These are phyloP conservation scores for Lodderomyces theae DNA, from an alignment of 1,139 yeast genomes.

Conservation along the genomic window DNA sequence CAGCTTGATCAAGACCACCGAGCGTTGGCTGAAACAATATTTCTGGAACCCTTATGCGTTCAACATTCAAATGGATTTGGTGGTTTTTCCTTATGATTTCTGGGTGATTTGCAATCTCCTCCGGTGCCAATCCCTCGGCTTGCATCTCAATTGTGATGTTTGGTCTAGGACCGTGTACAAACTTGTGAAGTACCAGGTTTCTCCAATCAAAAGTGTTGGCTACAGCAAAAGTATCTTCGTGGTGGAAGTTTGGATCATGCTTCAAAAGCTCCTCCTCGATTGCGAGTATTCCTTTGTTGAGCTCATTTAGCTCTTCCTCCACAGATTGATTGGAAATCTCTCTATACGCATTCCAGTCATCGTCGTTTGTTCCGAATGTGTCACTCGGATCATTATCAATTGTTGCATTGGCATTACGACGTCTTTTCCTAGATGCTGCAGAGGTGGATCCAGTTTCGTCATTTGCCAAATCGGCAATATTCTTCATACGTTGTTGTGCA, in stretches of 20 bases:
- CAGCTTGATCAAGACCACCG: slow-evolving; percentile 96
- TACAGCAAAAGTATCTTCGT: slow-evolving; percentile 78
- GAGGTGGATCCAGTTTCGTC: slow-evolving; percentile 52
- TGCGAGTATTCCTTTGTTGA: slow-evolving; percentile 55
- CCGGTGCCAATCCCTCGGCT: slow-evolving; percentile 42
- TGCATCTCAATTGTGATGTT: slow-evolving; percentile 42
- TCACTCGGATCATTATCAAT: slow-evolving; percentile 92
- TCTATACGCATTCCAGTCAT: slow-evolving; percentile 90
- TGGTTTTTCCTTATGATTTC: slow-evolving; percentile 52
- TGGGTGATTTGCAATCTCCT: slow-evolving; percentile 44
- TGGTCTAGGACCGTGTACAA: slow-evolving; percentile 85
- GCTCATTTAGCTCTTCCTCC: slow-evolving; percentile 71
- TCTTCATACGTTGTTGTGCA: slow-evolving; percentile 90
- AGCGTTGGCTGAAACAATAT: slow-evolving; percentile 90
- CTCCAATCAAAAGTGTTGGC: slow-evolving; percentile 81
- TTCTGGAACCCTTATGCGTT: slow-evolving; percentile 90
- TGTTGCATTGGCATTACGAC: slow-evolving; percentile 55
- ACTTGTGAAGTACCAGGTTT: slow-evolving; percentile 74
- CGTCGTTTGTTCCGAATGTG: slow-evolving; percentile 94
- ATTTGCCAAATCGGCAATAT: slow-evolving; percentile 82
- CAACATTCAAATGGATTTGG: slow-evolving; percentile 86
- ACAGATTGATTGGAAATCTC: slow-evolving; percentile 75
- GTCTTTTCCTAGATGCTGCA: slow-evolving; percentile 44
- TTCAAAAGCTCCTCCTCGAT: slow-evolving; percentile 75
- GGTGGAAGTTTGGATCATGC: slow-evolving; percentile 79